Evolutionary conservation across 305 asterid species (phyloP).

Genomic region (Ilex paraguariensis): DNA sequence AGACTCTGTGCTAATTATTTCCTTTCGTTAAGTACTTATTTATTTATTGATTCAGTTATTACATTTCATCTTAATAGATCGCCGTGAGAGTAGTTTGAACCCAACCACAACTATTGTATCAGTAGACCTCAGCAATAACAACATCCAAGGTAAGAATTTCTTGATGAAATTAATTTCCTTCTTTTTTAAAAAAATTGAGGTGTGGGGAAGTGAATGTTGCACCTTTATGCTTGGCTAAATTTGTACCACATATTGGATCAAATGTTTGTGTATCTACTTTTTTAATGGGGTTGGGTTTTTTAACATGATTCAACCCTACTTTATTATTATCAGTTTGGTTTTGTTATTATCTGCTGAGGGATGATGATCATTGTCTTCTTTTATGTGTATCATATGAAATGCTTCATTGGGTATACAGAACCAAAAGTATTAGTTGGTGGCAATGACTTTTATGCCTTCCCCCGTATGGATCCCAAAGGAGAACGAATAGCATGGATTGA

Average conservation of each 20-base stretch:
- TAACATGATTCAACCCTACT: too few relatives aligned
- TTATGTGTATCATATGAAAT: neutral
- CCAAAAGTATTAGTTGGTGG: slow-evolving; percentile 68
- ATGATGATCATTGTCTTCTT: too few relatives aligned
- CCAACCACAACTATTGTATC: slow-evolving; percentile 74
- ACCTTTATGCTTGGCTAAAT: too few relatives aligned
- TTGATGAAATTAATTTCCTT: neutral
- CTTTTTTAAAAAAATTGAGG: neutral
- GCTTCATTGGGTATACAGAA: slow-evolving; percentile 43
- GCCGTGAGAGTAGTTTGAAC: slow-evolving; percentile 61
- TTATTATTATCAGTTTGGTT: neutral
- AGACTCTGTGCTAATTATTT: too few relatives aligned
- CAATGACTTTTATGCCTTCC: slow-evolving; percentile 89
- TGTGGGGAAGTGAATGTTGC: too few relatives aligned
- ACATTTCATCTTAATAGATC: slow-evolving; percentile 40
- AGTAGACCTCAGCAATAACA: slow-evolving; percentile 40
- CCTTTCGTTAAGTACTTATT: neutral
- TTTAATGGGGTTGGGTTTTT: neutral
- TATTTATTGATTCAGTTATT: slow-evolving; percentile 8
- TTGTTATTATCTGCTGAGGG: neutral
- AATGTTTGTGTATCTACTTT: neutral
- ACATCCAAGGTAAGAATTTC: slow-evolving; percentile 43
- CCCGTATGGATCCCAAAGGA: slow-evolving; percentile 79
- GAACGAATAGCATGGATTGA: slow-evolving; percentile 90
- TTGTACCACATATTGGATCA: neutral